Evolutionary conservation across 2,329 filamentous ascomycete genomes (phyloP).

Genomic region (Venturia pyrina): DNA sequence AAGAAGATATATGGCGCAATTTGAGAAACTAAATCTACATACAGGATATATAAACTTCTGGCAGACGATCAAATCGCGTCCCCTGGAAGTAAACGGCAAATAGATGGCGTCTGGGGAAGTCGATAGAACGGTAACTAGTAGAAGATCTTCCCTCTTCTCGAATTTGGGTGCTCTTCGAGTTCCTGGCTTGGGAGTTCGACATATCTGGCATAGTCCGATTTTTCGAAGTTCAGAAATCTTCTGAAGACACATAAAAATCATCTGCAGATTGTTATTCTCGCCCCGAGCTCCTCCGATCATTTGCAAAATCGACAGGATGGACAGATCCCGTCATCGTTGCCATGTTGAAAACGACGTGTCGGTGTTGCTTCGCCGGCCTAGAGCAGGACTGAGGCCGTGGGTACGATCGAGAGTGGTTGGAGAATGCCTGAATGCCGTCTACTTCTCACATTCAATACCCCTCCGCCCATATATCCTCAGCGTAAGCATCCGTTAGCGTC

Average conservation of each 20-base stretch:
- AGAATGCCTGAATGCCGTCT: not conserved
- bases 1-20: no score
- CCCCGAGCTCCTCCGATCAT: not conserved
- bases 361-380: not conserved
- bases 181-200: not conserved
- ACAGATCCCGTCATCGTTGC: no score
- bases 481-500: slow-evolving; percentile 72
- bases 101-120: no score
- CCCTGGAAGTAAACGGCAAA: no score
- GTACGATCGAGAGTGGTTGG: not conserved
- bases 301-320: not conserved
- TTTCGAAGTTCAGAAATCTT: not conserved
- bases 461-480: slow-evolving; percentile 69
- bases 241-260: no score
- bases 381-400: not conserved
- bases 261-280: not conserved
- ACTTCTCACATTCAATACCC: slow-evolving; percentile 4
- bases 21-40: no score
- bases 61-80: no score
- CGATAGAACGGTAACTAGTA: no score
- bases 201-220: no score
- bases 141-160: not conserved
- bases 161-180: not conserved
- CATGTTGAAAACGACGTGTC: no score
- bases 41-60: no score